Evolutionary conservation across 352 stramenopile genomes (phyloP), one percentile per base, ranked within the genome.

Genomic region (Phytophthora fragariaefolia): DNA sequence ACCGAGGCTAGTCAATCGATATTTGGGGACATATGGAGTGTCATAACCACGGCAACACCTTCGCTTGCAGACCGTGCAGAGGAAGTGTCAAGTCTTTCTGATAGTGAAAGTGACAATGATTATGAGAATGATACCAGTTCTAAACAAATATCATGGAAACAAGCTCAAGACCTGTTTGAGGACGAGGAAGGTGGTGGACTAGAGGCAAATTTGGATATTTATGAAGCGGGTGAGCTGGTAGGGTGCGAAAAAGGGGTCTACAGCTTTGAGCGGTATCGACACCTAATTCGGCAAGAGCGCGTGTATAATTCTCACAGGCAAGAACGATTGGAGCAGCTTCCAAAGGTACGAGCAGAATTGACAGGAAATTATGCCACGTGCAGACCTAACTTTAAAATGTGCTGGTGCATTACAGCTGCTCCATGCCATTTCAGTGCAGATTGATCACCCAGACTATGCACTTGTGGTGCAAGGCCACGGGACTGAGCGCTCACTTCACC

Each of bases 31-130:
- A 71, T 89, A 13, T 94, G 85, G 85, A 68, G 80, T 40, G 58
- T 84, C 8, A 66, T 45, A 6, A 60, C 67, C 8, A 64, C 51
- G 3, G 51, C 48, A 10, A 75, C 84, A 8, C 83, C 83, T 1
- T 30, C 43, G 15, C 57, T 91, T 15, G 73, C 70, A 18, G 34
- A 52, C 43, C 10, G 58, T n/a, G 42, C 74, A 0, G 74, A 80
- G 43, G 74, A 87, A 49, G 73, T 94, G 6, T 69, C 80, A 8
- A 74, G 53, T 62, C 72, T 94, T 36, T 92, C 83, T 4, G 85
- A 94, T 56, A 94, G 85, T 49, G 85, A 94, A 36, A 94, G 83
- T 61, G 85, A 93, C 32, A 77, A 87, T 1, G 82, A 89, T 3
- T 57, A 26, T 55, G 76, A 80, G 0, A 76, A 80, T 23, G 62